Evolutionary conservation across 2,329 filamentous ascomycete genomes (phyloP).

Genomic region (Leptographium flavum): DNA sequence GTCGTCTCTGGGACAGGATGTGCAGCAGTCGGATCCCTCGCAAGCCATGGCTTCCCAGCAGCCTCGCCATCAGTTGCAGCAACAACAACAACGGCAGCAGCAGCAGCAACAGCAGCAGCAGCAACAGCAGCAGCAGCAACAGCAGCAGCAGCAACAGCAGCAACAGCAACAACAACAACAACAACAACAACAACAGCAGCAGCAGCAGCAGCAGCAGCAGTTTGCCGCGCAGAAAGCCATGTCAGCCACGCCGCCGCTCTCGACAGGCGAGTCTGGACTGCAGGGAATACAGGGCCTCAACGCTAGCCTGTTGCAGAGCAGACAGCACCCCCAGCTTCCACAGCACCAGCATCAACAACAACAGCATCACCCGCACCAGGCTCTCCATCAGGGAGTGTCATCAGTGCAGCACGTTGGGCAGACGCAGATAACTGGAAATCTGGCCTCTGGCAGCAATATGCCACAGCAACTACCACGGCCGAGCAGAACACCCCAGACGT

Average conservation of each 20-base stretch:
- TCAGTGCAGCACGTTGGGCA: slow-evolving; percentile 11
- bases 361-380: slow-evolving; percentile 6
- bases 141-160: slow-evolving; percentile 5
- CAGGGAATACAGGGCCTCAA: slow-evolving; percentile 3
- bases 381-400: slow-evolving; percentile 10
- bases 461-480: slow-evolving; percentile 12
- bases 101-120: slow-evolving; percentile 1
- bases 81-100: neutral
- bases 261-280: neutral
- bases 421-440: slow-evolving; percentile 9
- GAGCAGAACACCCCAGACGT: slow-evolving; percentile 3
- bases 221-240: slow-evolving; percentile 9
- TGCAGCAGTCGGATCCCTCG: slow-evolving; percentile 9
- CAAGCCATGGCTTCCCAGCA: slow-evolving; percentile 7
- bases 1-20: slow-evolving; percentile 8
- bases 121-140: slow-evolving; percentile 8
- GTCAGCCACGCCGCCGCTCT: slow-evolving; percentile 7
- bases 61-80: neutral
- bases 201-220: slow-evolving; percentile 1
- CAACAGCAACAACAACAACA: neutral
- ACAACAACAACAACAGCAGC: slow-evolving; percentile 3
- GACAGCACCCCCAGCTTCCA: slow-evolving; percentile 4
- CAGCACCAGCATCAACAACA: slow-evolving; percentile 4
- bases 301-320: slow-evolving; percentile 1
- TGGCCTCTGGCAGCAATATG: slow-evolving; percentile 5